Evolutionary conservation across 805 yeast species (phyloP), one percentile per base, ranked within the genome.

Genomic region (Grigorovia humatica): DNA sequence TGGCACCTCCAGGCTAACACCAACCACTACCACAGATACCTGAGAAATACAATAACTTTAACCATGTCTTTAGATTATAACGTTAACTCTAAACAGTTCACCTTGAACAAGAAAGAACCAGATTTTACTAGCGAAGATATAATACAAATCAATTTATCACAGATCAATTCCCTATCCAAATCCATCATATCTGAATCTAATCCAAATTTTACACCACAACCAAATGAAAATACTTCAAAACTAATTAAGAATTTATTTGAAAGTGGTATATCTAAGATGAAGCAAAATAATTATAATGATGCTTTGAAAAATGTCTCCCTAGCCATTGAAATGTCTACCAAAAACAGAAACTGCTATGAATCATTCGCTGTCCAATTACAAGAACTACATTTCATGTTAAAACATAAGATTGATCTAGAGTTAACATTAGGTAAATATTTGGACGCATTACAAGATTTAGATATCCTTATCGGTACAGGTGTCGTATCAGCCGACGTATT

Each of bases 391-490:
- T 75, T 81, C 57, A 78, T 85, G 62, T 67, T 85, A 50, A 81
- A 82, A 74, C 81, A 85, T 48, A 74, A 90, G 55, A 77, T 87
- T 27, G 95, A 85, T 61, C 81, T 89, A 0, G 74, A 78, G 57
- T 69, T 84, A 61, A 73, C 81, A 64, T 68, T 73, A 49, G 74
- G 77, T 43, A 72, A 79, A 50, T 80, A 73, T 63, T 57, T 80
- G 46, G 78, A 77, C 51, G 90, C 89, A 0, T 76, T 70, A 61
- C 79, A 80, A 57, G 95, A 85, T 62, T 79, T 86, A 2, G 90
- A 85, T 54, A 67, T 83, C 70, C 70, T 83, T 55, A 66, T 80
- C 52, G 78, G 78, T 43, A 73, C 83, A 61, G 81, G 80, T 67
- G 69, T 80, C 64, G 68, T 72, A 50, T 70, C 80, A 4, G 81